These are phyloP conservation scores for Fonsecaea pedrosoi DNA, from an alignment of 2,329 filamentous ascomycete genomes.

Conservation along the genomic window DNA sequence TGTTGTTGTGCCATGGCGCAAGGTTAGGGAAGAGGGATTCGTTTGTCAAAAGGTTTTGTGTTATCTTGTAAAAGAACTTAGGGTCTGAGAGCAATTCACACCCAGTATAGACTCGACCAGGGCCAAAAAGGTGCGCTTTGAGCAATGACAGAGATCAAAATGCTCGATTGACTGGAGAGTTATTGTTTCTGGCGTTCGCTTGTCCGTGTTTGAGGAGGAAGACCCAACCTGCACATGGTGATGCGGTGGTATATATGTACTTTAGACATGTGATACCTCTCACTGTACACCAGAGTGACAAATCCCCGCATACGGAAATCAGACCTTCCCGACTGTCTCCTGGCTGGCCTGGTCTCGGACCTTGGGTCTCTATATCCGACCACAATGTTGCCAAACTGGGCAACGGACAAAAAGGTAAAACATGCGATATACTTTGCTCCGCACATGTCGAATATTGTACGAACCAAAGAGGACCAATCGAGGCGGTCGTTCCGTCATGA, in stretches of 20 bases:
- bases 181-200: not conserved
- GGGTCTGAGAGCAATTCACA: no score
- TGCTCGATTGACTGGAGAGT: no score
- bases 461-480: not conserved
- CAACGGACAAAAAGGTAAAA: not conserved
- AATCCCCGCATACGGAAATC: not conserved
- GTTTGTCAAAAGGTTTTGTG: no score
- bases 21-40: not conserved
- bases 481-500: not conserved
- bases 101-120: no score
- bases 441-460: not conserved
- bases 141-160: no score
- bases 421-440: not conserved
- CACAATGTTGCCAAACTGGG: conserved; percentile 3
- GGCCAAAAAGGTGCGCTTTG: no score
- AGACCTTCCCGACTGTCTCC: not conserved
- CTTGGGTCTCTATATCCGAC: conserved; percentile 18
- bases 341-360: not conserved
- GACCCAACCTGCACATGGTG: not conserved
- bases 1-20: conserved; percentile 42
- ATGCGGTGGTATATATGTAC: not conserved
- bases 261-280: not conserved
- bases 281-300: not conserved
- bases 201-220: not conserved
- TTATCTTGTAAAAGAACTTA: no score